Evolutionary conservation across 257 asterid species (phyloP).

Genomic region (Anisodus acutangulus): DNA sequence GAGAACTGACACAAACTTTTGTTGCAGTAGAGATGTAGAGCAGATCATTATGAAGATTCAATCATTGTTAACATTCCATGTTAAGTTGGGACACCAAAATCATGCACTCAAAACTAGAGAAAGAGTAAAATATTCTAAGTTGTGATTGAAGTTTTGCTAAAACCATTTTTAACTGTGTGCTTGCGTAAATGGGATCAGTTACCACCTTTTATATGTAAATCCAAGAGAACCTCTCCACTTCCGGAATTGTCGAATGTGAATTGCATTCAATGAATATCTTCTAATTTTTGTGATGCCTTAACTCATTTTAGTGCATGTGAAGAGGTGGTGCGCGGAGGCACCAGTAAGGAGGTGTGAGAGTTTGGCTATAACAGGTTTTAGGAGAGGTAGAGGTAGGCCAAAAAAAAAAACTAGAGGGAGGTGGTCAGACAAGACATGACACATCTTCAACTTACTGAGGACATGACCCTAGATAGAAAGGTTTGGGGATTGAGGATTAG

Average conservation of each 20-base stretch:
- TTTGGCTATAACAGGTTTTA: too few species aligned
- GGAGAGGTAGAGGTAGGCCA: too few species aligned
- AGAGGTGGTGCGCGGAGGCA: too few species aligned
- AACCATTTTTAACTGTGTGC: neutral
- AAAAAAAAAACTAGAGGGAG: too few species aligned
- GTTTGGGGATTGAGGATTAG: too few species aligned
- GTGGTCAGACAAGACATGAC: too few species aligned
- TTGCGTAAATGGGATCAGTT: neutral
- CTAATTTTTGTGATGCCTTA: neutral
- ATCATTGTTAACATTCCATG: neutral
- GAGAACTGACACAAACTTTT: neutral
- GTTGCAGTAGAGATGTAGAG: neutral
- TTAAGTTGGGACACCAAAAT: neutral
- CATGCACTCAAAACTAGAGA: neutral
- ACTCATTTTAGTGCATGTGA: neutral
- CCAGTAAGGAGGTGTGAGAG: too few species aligned
- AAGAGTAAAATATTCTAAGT: constrained; percentile 1
- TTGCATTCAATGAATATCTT: constrained; percentile 2
- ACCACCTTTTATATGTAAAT: neutral
- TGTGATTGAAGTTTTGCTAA: neutral
- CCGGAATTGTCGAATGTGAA: neutral
- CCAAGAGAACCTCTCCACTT: neutral
- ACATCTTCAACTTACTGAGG: too few species aligned
- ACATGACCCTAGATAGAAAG: too few species aligned
- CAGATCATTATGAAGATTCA: constrained; percentile 3